These are phyloP conservation scores for Dendrothele bispora DNA, from an alignment of 768 basidiomycete genomes.

Conservation along the genomic window DNA sequence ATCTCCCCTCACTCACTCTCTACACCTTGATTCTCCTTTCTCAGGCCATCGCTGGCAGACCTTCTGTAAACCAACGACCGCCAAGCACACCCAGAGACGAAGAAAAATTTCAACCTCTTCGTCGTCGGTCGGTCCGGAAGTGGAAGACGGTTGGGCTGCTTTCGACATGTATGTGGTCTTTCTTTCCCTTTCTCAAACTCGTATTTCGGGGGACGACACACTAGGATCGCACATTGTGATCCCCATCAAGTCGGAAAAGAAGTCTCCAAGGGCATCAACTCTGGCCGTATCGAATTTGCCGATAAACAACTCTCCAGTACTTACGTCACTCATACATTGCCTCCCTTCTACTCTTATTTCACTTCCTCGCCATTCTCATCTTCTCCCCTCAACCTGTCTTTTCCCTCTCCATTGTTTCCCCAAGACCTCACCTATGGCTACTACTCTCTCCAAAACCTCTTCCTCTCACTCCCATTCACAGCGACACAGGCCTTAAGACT, in stretches of 20 bases:
- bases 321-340: constrained; percentile 13
- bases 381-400: neutral
- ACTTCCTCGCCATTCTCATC: too few species aligned
- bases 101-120: constrained; percentile 48
- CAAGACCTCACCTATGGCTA: constrained; percentile 50
- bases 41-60: constrained; percentile 48
- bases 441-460: constrained; percentile 42
- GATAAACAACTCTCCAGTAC: constrained; percentile 51
- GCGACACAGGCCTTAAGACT: constrained; percentile 44
- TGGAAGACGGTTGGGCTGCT: constrained; percentile 47
- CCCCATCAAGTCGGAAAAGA: constrained; percentile 53
- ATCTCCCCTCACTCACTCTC: neutral
- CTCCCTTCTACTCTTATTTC: too few species aligned
- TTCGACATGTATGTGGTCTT: constrained; percentile 40
- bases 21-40: neutral
- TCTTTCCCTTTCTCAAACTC: neutral
- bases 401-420: constrained; percentile 45
- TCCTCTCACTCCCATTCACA: too few species aligned
- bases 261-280: constrained; percentile 47
- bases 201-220: neutral
- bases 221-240: constrained; percentile 41
- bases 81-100: constrained; percentile 40
- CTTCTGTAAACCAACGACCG: constrained; percentile 42
- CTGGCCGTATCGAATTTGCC: constrained; percentile 44
- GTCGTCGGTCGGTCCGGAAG: constrained; percentile 49